Evolutionary conservation across 176 grass and related monocot genomes (phyloP).

Genomic region (Calamus simplicifolius): DNA sequence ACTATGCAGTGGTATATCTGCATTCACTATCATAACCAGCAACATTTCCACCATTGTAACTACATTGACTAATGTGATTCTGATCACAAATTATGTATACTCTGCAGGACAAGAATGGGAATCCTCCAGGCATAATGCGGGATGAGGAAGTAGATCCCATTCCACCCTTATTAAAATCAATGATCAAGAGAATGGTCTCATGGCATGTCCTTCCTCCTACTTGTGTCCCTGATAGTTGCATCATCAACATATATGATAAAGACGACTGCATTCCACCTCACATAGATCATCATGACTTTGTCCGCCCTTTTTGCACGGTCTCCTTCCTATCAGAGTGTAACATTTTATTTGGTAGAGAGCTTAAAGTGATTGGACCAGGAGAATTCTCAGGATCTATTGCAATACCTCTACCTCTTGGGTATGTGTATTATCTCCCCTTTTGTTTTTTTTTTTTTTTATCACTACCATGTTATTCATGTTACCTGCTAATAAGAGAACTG

Average conservation of each 20-base stretch:
- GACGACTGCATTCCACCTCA: conserved; percentile 67
- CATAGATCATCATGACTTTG: conserved; percentile 49
- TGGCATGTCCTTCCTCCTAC: conserved; percentile 39
- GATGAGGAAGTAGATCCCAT: conserved; percentile 39
- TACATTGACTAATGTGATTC: too few relatives aligned
- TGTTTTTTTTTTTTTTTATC: neutral
- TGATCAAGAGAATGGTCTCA: conserved; percentile 36
- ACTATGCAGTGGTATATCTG: conserved; percentile 58
- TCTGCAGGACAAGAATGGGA: conserved; percentile 34
- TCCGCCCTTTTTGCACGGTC: conserved; percentile 56
- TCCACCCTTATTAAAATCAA: conserved; percentile 28
- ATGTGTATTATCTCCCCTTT: neutral
- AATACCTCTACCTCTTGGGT: conserved; percentile 30
- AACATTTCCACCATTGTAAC: too few relatives aligned
- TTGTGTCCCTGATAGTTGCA: conserved; percentile 53
- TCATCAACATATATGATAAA: conserved; percentile 57
- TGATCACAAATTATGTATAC: neutral
- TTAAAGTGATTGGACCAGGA: conserved; percentile 22
- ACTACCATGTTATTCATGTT: too few relatives aligned
- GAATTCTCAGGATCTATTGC: conserved; percentile 28
- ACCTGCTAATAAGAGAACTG: too few relatives aligned
- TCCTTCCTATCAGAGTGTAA: conserved; percentile 42
- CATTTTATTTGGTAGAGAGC: conserved; percentile 35
- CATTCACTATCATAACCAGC: too few relatives aligned
- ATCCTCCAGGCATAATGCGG: conserved; percentile 44